Conservation (phyloP, 2,329 filamentous ascomycete species). For the Bipolaris zeicola region DNA sequence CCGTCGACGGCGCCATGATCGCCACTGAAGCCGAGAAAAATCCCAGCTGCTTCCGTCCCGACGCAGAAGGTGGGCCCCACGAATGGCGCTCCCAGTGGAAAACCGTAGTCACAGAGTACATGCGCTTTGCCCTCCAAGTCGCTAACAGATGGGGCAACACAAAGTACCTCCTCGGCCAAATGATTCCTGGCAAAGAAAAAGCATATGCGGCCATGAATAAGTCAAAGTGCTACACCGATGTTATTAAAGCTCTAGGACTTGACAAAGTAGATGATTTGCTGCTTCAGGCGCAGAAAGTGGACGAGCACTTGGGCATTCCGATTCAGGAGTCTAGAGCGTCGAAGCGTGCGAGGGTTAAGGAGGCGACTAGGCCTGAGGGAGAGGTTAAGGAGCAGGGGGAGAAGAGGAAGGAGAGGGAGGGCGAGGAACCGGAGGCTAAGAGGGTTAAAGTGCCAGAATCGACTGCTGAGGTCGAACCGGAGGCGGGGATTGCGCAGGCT, state of each 20-base stretch:
- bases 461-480: conserved; percentile 11
- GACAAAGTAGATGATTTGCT: conserved; percentile 68
- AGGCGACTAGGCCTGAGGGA: conserved; percentile 20
- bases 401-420: conserved; percentile 22
- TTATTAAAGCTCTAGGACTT: conserved; percentile 69
- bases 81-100: conserved; percentile 68
- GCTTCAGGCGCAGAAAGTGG: conserved; percentile 67
- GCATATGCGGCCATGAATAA: conserved; percentile 66
- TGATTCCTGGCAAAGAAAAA: conserved; percentile 79
- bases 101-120: conserved; percentile 76
- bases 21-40: conserved; percentile 92
- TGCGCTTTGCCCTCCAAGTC: conserved; percentile 73
- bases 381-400: conserved; percentile 24
- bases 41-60: conserved; percentile 78
- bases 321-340: conserved; percentile 57
- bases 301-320: conserved; percentile 66
- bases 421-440: conserved; percentile 32
- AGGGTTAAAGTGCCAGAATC: conserved; percentile 34
- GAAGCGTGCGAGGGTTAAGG: conserved; percentile 51
- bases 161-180: conserved; percentile 84
- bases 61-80: conserved; percentile 67
- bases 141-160: conserved; percentile 92
- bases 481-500: conserved; percentile 5
- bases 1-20: conserved; percentile 96
- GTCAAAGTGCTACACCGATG: conserved; percentile 72